A percentile compares a stretch with the other conserved stretches of the same genome.
Conservation (phyloP, 2,329 filamentous ascomycete genomes). For the Pseudogymnoascus pannorum region DNA sequence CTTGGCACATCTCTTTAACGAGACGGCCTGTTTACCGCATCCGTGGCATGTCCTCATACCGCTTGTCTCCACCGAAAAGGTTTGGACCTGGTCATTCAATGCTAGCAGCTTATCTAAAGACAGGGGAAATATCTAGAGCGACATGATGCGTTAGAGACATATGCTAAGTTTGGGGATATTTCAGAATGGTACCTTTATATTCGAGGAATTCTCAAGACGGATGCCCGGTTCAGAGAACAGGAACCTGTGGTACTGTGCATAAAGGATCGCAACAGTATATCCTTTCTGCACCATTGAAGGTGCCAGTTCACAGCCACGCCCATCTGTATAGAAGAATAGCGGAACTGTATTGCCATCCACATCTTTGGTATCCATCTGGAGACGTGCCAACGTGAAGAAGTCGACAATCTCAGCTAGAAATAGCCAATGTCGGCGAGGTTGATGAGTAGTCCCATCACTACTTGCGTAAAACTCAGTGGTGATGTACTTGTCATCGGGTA, state of each 20-base stretch:
- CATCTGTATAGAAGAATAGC: conserved; percentile 25
- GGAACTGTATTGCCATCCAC: conserved; percentile 21
- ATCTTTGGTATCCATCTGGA: conserved; percentile 25
- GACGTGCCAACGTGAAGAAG: conserved; percentile 15
- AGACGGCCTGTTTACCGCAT: conserved; percentile 16
- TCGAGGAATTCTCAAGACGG: conserved; percentile 16
- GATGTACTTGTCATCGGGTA: conserved; percentile 15
- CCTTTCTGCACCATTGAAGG: conserved; percentile 15
- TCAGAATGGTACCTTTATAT: conserved; percentile 20
- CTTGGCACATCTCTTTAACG: conserved; percentile 17
- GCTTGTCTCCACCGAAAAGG: conserved; percentile 18
- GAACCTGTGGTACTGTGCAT: conserved; percentile 16
- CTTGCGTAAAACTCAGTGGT: conserved; percentile 16
- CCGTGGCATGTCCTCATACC: conserved; percentile 21
- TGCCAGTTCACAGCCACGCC: conserved; percentile 23
- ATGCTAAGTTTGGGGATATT: not conserved
- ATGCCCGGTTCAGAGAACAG: conserved; percentile 12
- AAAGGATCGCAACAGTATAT: conserved; percentile 20
- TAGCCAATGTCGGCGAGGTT: conserved; percentile 17
- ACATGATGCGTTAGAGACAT: conserved; percentile 10
- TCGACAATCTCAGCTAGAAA: conserved; percentile 21
- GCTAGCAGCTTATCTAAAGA: conserved; percentile 16
- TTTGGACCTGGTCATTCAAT: conserved; percentile 19
- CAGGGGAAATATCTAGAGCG: conserved; percentile 17
- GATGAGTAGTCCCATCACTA: conserved; percentile 10